Percentiles rank a stretch among this genome's conserved stretches.
phyloP scores from a whole-genome alignment of 192 early-diverging fungal species.

The Rhizoclosmatium sp. region DNA sequence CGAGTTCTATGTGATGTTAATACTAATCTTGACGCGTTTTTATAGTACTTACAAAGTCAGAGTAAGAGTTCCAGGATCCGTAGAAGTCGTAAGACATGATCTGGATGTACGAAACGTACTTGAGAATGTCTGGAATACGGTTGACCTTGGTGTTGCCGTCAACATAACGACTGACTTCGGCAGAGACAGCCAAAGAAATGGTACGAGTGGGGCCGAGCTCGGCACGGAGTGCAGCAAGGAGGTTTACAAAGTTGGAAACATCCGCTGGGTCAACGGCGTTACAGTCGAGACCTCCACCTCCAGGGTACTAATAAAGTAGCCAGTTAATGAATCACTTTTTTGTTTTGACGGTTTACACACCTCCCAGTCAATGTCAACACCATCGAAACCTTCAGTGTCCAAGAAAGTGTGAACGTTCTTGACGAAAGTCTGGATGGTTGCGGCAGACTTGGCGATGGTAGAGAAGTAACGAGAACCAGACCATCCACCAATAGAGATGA shows the following conservation, averaged over 20 bases:
- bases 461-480: conserved; percentile 14
- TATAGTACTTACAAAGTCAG: background rate
- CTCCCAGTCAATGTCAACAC: conserved; percentile 14
- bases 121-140: conserved; percentile 9
- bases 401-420: conserved; percentile 4
- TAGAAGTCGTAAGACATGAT: conserved; percentile 30
- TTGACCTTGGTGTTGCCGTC: background rate
- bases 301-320: background rate
- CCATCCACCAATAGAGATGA: conserved; percentile 20
- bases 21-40: too few relatives aligned
- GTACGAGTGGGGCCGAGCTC: conserved; percentile 13
- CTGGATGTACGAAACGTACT: conserved; percentile 19
- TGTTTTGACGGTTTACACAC: background rate
- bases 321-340: too few relatives aligned
- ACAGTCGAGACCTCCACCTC: conserved; percentile 15
- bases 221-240: background rate
- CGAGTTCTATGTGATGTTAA: background rate
- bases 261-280: conserved; percentile 2
- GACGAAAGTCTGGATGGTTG: background rate
- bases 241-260: conserved; percentile 5
- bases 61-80: conserved; percentile 17
- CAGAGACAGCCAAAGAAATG: conserved; percentile 20
- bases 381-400: conserved; percentile 7
- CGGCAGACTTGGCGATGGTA: background rate
- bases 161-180: conserved; percentile 1